Evolutionary conservation across 177 flowering plant species (phyloP).

Genomic region (Vitis hybrid): DNA sequence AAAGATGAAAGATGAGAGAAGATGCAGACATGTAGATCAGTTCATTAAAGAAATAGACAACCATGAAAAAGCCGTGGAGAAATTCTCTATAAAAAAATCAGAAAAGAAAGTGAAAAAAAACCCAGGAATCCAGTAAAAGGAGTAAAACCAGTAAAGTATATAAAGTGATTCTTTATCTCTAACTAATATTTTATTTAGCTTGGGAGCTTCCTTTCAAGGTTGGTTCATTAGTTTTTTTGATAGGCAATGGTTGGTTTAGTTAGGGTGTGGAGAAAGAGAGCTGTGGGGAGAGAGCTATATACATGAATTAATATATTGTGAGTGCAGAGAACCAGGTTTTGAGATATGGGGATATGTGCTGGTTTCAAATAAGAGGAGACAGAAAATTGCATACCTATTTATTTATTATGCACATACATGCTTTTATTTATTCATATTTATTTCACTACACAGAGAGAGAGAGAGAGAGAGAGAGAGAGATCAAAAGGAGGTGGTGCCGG

Average conservation of each 20-base stretch:
- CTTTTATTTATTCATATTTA: not conserved
- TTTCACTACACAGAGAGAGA: not conserved
- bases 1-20: not conserved
- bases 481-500: no score
- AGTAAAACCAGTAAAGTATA: constrained; percentile 18
- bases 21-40: not conserved
- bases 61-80: constrained; percentile 4
- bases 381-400: constrained; percentile 1
- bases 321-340: constrained; percentile 33
- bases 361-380: constrained; percentile 13
- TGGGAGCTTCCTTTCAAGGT: not conserved
- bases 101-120: constrained; percentile 10
- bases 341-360: constrained; percentile 34
- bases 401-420: not conserved
- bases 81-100: not conserved
- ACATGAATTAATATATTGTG: constrained; percentile 7
- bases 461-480: not conserved
- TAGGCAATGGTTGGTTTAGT: not conserved
- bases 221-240: not conserved
- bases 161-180: constrained; percentile 20
- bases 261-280: constrained; percentile 7
- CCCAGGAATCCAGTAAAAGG: constrained; percentile 50
- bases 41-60: not conserved
- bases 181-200: constrained; percentile 3
- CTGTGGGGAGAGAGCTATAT: not conserved